Percentiles rank a stretch among this genome's conserved stretches.
These are phyloP conservation scores for Plasmodium coatneyi DNA, from an alignment of 169 alveolate species.

Conservation along the genomic window DNA sequence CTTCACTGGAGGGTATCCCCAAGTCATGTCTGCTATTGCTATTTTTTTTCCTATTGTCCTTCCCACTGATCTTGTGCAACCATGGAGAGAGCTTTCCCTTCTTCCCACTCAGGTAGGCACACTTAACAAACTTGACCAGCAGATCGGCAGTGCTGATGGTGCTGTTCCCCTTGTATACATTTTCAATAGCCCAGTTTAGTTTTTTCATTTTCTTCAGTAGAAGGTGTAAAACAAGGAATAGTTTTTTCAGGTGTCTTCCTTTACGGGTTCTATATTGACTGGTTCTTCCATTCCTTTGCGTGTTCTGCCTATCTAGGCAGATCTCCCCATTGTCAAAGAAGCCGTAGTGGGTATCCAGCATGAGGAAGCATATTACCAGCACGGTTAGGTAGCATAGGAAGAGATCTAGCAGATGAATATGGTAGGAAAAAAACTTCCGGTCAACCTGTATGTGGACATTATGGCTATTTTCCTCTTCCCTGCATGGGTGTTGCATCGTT, in stretches of 20 bases:
- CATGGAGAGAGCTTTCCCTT: background rate
- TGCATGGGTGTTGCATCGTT: background rate
- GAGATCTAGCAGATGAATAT: constrained; percentile 38
- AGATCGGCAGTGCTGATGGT: background rate
- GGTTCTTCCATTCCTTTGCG: background rate
- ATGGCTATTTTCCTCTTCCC: background rate
- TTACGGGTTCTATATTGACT: background rate
- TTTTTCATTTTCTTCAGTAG: constrained; percentile 48
- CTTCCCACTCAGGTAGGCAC: background rate
- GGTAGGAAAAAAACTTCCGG: constrained; percentile 22
- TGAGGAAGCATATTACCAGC: constrained; percentile 21
- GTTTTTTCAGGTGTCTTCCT: constrained; percentile 12
- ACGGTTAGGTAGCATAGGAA: constrained; percentile 51
- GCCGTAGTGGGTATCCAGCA: constrained; percentile 15
- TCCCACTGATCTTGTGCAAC: background rate
- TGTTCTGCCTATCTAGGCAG: background rate
- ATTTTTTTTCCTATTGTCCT: background rate
- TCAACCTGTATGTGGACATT: background rate
- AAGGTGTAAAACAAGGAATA: constrained; percentile 5
- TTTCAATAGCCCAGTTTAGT: constrained; percentile 47
- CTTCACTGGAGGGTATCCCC: background rate
- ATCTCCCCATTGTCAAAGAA: constrained; percentile 17
- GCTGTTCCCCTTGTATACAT: constrained; percentile 17
- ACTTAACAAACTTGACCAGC: background rate
- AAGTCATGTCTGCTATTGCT: background rate